These are phyloP conservation scores for Penicillium cosmopolitanum DNA, from an alignment of 495 filamentous ascomycete species.

Conservation along the genomic window DNA sequence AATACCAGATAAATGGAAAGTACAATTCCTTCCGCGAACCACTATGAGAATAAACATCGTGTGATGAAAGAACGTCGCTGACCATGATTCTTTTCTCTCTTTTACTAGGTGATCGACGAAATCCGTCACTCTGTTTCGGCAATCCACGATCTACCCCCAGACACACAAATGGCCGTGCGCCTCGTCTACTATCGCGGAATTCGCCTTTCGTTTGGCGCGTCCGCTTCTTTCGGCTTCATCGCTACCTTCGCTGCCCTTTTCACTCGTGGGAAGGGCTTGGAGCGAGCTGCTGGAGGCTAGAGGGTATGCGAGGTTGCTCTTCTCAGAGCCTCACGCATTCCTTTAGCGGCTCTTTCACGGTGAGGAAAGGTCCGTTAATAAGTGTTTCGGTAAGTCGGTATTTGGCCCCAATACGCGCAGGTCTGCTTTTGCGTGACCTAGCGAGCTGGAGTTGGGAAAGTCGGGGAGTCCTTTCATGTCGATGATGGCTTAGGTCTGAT, in stretches of 20 bases:
- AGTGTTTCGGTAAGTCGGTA: background rate
- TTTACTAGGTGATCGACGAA: slow-evolving; percentile 56
- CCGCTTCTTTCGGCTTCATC: slow-evolving; percentile 52
- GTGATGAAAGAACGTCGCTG: slow-evolving; percentile 13
- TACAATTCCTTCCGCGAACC: slow-evolving; percentile 43
- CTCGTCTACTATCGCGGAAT: slow-evolving; percentile 64
- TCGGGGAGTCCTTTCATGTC: background rate
- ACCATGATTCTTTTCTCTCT: slow-evolving; percentile 18
- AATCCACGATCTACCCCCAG: slow-evolving; percentile 55
- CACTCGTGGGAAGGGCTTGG: slow-evolving; percentile 50
- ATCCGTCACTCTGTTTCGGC: slow-evolving; percentile 65
- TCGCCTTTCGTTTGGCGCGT: slow-evolving; percentile 56
- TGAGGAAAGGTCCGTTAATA: background rate
- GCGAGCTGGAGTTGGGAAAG: slow-evolving; percentile 5
- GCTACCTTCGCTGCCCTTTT: slow-evolving; percentile 56
- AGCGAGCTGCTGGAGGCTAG: slow-evolving; percentile 20
- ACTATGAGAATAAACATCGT: too few relatives aligned
- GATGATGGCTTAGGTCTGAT: background rate
- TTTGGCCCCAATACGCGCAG: background rate
- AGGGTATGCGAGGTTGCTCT: background rate
- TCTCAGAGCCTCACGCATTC: too few relatives aligned
- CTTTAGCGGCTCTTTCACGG: background rate
- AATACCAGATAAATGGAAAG: slow-evolving; percentile 69
- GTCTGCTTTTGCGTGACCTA: background rate
- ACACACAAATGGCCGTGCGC: slow-evolving; percentile 61